phyloP scores from a whole-genome alignment of 1,139 yeast genomes.

The Blastobotrys elegans region DNA sequence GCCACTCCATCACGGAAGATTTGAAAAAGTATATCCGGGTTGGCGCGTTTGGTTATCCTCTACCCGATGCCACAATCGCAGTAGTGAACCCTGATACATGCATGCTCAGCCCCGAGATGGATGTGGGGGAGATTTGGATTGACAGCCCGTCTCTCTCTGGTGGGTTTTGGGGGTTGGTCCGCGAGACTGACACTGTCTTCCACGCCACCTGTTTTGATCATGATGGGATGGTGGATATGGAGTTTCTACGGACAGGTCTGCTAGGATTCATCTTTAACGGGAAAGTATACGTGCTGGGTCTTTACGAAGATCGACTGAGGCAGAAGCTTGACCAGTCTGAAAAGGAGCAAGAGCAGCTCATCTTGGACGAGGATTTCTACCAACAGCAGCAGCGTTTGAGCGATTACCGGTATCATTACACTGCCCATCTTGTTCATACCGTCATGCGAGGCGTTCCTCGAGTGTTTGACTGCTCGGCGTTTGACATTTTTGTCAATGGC shows the following conservation, averaged over 20 bases:
- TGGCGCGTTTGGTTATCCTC: conserved; percentile 90
- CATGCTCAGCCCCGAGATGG: conserved; percentile 59
- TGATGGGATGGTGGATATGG: conserved; percentile 62
- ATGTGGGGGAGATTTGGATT: conserved; percentile 97
- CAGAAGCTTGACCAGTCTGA: conserved; percentile 51
- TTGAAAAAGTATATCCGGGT: conserved; percentile 54
- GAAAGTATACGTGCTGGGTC: conserved; percentile 79
- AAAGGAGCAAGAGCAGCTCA: conserved; percentile 30
- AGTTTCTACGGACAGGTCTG: conserved; percentile 83
- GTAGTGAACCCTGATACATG: conserved; percentile 90
- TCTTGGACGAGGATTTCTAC: not conserved
- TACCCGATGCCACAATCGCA: conserved; percentile 91
- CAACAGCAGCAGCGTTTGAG: not conserved
- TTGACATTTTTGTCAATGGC: conserved; percentile 78
- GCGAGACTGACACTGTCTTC: conserved; percentile 69
- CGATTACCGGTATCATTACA: conserved; percentile 62
- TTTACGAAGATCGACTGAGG: conserved; percentile 86
- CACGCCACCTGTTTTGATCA: conserved; percentile 77
- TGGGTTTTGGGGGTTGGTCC: conserved; percentile 73
- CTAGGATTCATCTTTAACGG: conserved; percentile 86
- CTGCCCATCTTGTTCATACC: conserved; percentile 77
- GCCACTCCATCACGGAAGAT: conserved; percentile 37
- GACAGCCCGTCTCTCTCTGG: conserved; percentile 86
- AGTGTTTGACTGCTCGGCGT: conserved; percentile 85
- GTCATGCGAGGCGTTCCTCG: conserved; percentile 77